Evolutionary conservation across 177 flowering plant species (phyloP).

Genomic region (Vitis hybrid): DNA sequence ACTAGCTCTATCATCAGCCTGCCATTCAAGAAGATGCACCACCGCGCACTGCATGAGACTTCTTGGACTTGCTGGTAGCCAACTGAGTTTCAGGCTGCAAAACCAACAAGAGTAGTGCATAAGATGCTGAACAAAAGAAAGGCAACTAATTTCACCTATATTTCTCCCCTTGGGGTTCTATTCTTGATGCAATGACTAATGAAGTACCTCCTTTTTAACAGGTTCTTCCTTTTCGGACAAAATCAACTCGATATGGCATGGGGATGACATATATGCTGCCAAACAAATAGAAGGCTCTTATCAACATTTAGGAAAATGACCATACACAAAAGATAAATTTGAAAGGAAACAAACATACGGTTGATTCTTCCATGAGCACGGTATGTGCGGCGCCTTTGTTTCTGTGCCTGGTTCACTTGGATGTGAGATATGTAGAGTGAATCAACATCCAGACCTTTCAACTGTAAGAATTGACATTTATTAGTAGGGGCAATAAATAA

Average conservation of each 20-base stretch:
- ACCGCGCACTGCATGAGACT: slow-evolving; percentile 41
- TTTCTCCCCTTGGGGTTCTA: neutral
- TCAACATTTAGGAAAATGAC: neutral
- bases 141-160: neutral
- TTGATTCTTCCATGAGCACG: slow-evolving; percentile 95
- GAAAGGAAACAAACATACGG: slow-evolving; percentile 43
- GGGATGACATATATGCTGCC: slow-evolving; percentile 89
- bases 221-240: slow-evolving; percentile 89
- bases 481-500: neutral
- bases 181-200: neutral
- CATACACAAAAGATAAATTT: neutral
- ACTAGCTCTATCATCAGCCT: neutral
- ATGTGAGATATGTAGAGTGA: slow-evolving; percentile 73
- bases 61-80: slow-evolving; percentile 57
- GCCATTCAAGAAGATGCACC: slow-evolving; percentile 41
- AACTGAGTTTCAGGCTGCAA: slow-evolving; percentile 73
- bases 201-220: slow-evolving; percentile 79
- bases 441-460: slow-evolving; percentile 92
- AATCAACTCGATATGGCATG: slow-evolving; percentile 85
- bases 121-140: neutral
- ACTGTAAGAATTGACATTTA: slow-evolving; percentile 29
- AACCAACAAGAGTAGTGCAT: neutral
- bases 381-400: slow-evolving; percentile 90
- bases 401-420: slow-evolving; percentile 93
- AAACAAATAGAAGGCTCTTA: neutral